Base-by-base conservation (phyloP, 2,329 filamentous ascomycete genomes). In the Aureobasidium lini region DNA sequence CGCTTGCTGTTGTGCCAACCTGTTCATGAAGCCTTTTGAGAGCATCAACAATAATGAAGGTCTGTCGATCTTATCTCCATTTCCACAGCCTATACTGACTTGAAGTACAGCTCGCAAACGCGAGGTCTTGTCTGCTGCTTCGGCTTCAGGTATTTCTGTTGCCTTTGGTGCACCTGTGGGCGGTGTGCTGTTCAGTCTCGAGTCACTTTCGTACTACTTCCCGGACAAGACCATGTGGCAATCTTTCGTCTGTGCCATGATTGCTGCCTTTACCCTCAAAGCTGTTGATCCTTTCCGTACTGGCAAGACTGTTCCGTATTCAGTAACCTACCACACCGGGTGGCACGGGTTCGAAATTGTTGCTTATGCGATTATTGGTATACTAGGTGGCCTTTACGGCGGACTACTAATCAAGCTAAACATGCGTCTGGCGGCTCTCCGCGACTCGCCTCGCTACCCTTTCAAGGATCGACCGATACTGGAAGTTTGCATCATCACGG, bases 191-290 rank as follows among this genome's bases (percentile, higher is more conserved):
- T 97, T 97, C 77, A 95, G 90, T 73, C 82, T 97, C n/a, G 93
- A 96, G 83, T 90, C 95, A 81, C 79, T 97, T 2, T 95, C 91
- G 0, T 97, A 96, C 72, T 97, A 96, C 73, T 97, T 97, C 66
- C 93, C 94, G 0, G 93, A 97, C 75, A 97, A 97, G 74, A 97
- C 94, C 9, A 97, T 99, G 94, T 99, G 94, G 94, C 94, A 96
- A 72, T 96, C 91, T 68, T 99, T 99, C 69, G 94, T 99, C 42
- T 97, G 94, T 68, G 94, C 94, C 70, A 97, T 97, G 92, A 90
- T 95, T n/a, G 94, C 92, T 15, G 93, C 94, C 16, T 90, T 97
- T 39, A 90, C 91, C 13, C 79, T 99, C 4, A 93, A 97, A 72
- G 90, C 90, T 5, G 83, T 96, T 62, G 94, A 99, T 70, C 94